These are phyloP conservation scores for Clitopilus hobsonii DNA, from an alignment of 768 basidiomycete genomes.

Conservation along the genomic window DNA sequence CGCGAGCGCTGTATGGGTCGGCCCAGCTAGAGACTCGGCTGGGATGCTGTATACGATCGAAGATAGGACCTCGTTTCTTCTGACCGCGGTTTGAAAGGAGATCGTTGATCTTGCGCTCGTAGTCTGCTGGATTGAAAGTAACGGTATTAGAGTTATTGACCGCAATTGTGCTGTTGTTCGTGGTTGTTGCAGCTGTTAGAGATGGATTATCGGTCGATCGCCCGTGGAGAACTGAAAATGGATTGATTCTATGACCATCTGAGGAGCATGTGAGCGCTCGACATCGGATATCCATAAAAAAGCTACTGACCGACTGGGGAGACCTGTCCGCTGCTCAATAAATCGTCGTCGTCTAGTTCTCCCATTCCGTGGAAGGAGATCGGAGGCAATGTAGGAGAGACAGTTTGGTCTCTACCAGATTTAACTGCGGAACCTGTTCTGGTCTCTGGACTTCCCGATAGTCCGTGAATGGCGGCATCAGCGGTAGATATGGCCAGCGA, in stretches of 20 bases:
- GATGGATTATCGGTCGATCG: slow-evolving; percentile 14
- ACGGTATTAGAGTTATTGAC: neutral
- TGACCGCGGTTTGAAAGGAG: slow-evolving; percentile 10
- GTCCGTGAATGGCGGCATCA: neutral
- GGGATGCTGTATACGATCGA: slow-evolving; percentile 23
- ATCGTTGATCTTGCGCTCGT: slow-evolving; percentile 29
- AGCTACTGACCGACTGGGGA: slow-evolving; percentile 59
- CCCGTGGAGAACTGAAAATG: slow-evolving; percentile 16
- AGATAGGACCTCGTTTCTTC: slow-evolving; percentile 33
- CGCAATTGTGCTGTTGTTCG: neutral
- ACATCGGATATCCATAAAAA: neutral
- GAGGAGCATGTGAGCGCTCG: neutral
- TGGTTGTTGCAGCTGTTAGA: slow-evolving; percentile 8
- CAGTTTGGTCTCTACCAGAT: slow-evolving; percentile 11
- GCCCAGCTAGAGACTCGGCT: slow-evolving; percentile 52
- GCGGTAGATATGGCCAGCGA: neutral
- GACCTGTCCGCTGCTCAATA: slow-evolving; percentile 74
- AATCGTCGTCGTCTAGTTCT: slow-evolving; percentile 51
- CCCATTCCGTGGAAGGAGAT: slow-evolving; percentile 17
- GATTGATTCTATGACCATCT: slow-evolving; percentile 15
- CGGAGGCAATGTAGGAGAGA: slow-evolving; percentile 30
- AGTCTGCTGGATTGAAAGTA: slow-evolving; percentile 13
- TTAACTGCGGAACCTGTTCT: neutral
- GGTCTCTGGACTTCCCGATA: neutral
- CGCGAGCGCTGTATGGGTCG: slow-evolving; percentile 42